Conservation (phyloP, 1,139 yeast genomes). For the Fermentozyma sake region DNA sequence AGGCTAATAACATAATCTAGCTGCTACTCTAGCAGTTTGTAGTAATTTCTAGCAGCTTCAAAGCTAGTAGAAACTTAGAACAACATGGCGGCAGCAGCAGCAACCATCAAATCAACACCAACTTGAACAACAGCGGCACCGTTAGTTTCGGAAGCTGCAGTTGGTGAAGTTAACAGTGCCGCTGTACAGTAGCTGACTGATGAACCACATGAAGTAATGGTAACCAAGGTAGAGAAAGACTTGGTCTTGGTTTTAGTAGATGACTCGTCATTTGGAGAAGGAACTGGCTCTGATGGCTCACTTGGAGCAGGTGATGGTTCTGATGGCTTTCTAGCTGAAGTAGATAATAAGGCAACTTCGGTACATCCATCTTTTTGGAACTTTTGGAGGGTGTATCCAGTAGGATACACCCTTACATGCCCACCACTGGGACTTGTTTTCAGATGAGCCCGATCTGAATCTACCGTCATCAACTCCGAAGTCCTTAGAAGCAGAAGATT, state of each 20-base stretch:
- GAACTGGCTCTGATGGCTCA: slow-evolving; percentile 4
- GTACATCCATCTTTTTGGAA: slow-evolving; percentile 13
- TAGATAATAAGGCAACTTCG: slow-evolving; percentile 11
- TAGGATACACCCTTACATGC: too few relatives aligned
- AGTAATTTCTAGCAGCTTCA: too few relatives aligned
- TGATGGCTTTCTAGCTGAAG: slow-evolving; percentile 3
- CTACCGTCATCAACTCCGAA: slow-evolving; percentile 24
- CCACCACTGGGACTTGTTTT: slow-evolving; percentile 16
- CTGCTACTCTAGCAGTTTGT: too few relatives aligned
- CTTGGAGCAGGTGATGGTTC: slow-evolving; percentile 3
- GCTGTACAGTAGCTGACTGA: slow-evolving; percentile 15
- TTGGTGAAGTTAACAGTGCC: slow-evolving; percentile 6
- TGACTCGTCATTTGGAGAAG: slow-evolving; percentile 3
- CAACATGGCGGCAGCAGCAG: slow-evolving; percentile 18
- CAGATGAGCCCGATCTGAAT: slow-evolving; percentile 18
- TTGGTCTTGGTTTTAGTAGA: slow-evolving; percentile 7
- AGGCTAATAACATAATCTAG: too few relatives aligned
- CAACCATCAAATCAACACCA: slow-evolving; percentile 19
- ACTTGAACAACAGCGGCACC: slow-evolving; percentile 18
- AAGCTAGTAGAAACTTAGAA: slow-evolving; percentile 8
- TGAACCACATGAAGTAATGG: slow-evolving; percentile 12
- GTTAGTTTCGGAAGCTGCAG: slow-evolving; percentile 7
- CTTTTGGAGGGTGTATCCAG: slow-evolving; percentile 8
- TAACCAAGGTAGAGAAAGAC: slow-evolving; percentile 9
- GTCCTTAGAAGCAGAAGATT: slow-evolving; percentile 19